Conservation (phyloP, 2,329 filamentous ascomycete species). For the Tricladium varicosporioides region DNA sequence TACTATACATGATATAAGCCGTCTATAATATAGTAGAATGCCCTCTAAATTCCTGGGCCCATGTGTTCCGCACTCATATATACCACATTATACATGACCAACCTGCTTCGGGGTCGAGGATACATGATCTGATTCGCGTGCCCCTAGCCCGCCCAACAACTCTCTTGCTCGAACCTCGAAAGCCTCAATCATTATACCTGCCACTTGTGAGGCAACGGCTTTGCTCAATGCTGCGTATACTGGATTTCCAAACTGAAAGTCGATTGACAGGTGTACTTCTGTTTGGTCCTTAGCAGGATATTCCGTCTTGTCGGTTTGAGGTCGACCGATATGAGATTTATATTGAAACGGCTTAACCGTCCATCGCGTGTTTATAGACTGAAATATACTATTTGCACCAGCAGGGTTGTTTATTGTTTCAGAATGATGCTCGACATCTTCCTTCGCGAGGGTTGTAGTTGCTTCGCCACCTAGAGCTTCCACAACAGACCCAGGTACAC, state of each 20-base stretch:
- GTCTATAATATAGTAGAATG: not conserved
- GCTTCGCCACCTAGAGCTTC: slow-evolving; percentile 71
- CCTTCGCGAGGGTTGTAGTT: slow-evolving; percentile 42
- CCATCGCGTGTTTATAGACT: slow-evolving; percentile 69
- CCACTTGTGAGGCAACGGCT: slow-evolving; percentile 80
- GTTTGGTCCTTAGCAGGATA: slow-evolving; percentile 50
- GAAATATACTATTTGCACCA: slow-evolving; percentile 56
- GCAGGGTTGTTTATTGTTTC: slow-evolving; percentile 35
- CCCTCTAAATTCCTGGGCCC: not conserved
- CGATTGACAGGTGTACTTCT: slow-evolving; percentile 72
- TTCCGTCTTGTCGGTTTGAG: slow-evolving; percentile 28
- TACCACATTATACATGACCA: slow-evolving; percentile 1
- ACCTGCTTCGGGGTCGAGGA: slow-evolving; percentile 9
- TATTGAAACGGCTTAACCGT: slow-evolving; percentile 52
- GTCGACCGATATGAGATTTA: slow-evolving; percentile 41
- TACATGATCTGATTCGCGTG: slow-evolving; percentile 2
- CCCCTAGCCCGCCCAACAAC: slow-evolving; percentile 41
- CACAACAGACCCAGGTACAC: slow-evolving; percentile 68
- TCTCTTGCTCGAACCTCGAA: slow-evolving; percentile 79
- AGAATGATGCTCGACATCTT: slow-evolving; percentile 41
- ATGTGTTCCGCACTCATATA: not conserved
- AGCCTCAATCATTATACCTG: slow-evolving; percentile 84
- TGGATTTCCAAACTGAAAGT: slow-evolving; percentile 86
- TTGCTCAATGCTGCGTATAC: slow-evolving; percentile 79
- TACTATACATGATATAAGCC: not conserved